Evolutionary conservation across 441 rosid genomes (phyloP), one percentile per base, ranked within the genome.

Genomic region (Daphne laureola): DNA sequence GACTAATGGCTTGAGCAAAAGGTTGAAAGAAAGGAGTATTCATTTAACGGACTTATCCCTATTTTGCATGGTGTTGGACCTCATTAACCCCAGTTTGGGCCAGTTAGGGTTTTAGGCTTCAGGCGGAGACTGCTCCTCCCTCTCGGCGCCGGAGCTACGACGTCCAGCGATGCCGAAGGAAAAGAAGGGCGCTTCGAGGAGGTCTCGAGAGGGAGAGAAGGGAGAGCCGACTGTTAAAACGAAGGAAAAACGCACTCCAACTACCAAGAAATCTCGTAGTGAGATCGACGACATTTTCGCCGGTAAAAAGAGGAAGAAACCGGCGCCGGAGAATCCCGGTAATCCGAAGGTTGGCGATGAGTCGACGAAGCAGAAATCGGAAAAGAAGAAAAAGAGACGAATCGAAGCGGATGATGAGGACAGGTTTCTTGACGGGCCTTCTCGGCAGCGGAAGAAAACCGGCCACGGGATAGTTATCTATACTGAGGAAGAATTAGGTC

Each of bases 401-500:
- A 67, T 57, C 53, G 57, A 31, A 38, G 68, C 40, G 50, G 72
- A 38, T 43, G 26, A 25, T 14, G 61, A 58, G 45, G 63, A 67
- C 9, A 71, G 55, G 6, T 63, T 63, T 13, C 53, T 25, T 1
- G 73, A 67, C 0, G 52, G 46, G 15, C 46, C 78, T 43, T 40
- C 69, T 46, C 61, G 59, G 31, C 43, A 76, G 4, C 67, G 82
- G 41, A 84, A 67, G 77, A 81, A 45, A 56, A 89, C 92, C 0
- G 73, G 44, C 4, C 87, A 79, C 43, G 95, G 92, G 16, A 43
- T 79, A 1, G 46, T 59, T 3, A 38, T 84, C 38, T 87, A 74
- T 63, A 61, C 87, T 0, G 89, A 78, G 67, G 92, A 77, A 18
- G 98, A 93, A 68, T 69, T 93, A 69, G 77, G 90, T 66, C 50